These are phyloP conservation scores for Acephala macrosclerotiorum DNA, from an alignment of 2,329 filamentous ascomycete genomes.

Conservation along the genomic window DNA sequence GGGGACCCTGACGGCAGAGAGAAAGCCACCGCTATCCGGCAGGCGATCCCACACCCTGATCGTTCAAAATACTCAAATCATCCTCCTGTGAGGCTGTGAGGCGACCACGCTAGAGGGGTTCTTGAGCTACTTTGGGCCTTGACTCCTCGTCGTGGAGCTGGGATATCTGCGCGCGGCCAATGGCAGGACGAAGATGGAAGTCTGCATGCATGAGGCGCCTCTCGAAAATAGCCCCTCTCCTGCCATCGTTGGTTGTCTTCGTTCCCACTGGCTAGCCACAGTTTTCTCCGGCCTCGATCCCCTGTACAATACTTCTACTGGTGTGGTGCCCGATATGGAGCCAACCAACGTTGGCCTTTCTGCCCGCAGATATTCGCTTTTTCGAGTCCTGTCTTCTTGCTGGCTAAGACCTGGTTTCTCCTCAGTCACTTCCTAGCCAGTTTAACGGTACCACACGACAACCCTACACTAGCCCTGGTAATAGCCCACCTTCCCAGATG, in stretches of 20 bases:
- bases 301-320: conserved; percentile 28
- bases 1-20: conserved; percentile 12
- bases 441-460: conserved; percentile 26
- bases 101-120: conserved; percentile 9
- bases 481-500: conserved; percentile 22
- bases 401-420: conserved; percentile 24
- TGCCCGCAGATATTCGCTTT: conserved; percentile 22
- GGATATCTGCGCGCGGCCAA: neutral
- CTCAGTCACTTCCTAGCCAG: conserved; percentile 13
- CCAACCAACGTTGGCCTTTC: conserved; percentile 24
- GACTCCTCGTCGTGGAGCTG: conserved; percentile 8
- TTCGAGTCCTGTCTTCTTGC: conserved; percentile 18
- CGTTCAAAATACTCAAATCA: conserved; percentile 21
- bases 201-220: conserved; percentile 44
- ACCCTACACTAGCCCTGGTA: conserved; percentile 15
- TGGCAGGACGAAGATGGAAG: neutral
- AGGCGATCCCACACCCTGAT: conserved; percentile 18
- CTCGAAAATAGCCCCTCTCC: conserved; percentile 42
- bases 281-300: conserved; percentile 26
- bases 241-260: neutral
- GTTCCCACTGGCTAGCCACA: conserved; percentile 36
- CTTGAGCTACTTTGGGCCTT: conserved; percentile 9
- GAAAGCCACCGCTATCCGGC: conserved; percentile 16
- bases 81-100: conserved; percentile 18
- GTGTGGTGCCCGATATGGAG: conserved; percentile 32